Base-by-base conservation (phyloP, 805 yeast species). In the Zygosaccharomyces gambellarensis region DNA sequence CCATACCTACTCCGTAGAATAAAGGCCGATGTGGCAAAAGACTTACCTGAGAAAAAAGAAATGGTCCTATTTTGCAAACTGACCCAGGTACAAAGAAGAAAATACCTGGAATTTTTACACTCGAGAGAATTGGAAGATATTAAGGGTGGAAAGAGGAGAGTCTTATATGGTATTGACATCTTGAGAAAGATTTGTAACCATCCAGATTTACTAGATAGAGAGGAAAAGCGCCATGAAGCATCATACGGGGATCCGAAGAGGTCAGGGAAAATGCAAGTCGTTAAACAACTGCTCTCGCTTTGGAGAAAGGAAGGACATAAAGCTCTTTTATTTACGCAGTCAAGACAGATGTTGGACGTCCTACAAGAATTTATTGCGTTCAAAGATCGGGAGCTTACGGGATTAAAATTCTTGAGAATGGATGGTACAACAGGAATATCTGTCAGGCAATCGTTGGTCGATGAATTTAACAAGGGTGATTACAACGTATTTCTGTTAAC, bases 21-120 rank as follows among this genome's bases (percentile, higher is more conserved):
- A 65, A 94, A 94, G 65, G 80, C 84, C 9, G 99, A 94, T 63
- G 99, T 94, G 19, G 99, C 99, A 0, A 83, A 87, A 49, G 99
- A 94, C 63, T 68, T 94, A 42, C 99, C 99, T 0, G 81, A 89
- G 52, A 94, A 94, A 68, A 84, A 83, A 45, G 99, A 94, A 64
- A 89, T 89, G 83, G 99, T 94, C 2, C 69, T 94, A 36, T 94
- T 94, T 69, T 94, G 97, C 59, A 84, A 85, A 58, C 69, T 94
- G 39, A 94, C 99, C 0, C 72, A 79, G 50, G 73, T 74, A 34
- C 99, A 94, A 63, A 80, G 84, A 47, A 80, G 77, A 4, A 77
- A 86, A 46, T 94, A 94, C 60, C 75, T 83, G 47, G 80, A 78
- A 46, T 92, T 90, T 58, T 66, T 94, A 44, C 79, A 79, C 25